Evolutionary conservation across 805 yeast species (phyloP), one percentile per base, ranked within the genome.

Genomic region (Nakazawaea wickerhamii): DNA sequence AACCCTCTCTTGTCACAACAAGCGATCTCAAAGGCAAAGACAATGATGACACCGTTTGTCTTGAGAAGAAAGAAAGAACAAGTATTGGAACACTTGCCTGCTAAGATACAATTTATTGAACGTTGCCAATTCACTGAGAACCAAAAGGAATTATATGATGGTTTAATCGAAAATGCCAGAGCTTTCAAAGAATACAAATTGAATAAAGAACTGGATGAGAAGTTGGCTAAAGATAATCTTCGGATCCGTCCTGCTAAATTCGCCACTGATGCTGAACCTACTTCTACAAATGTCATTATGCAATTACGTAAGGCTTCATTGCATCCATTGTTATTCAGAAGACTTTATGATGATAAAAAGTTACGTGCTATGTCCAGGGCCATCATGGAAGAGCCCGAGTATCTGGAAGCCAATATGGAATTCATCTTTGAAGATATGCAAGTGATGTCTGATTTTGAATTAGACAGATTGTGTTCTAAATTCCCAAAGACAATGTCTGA

Each of bases 21-120:
- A 63, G 95, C 99, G 0, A 89, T 93, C 48, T 73, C 80, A 26
- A 85, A 89, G 57, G 99, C 99, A 3, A 88, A 87, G 59, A 84
- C 93, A 4, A 91, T 93, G 97, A 91, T 93, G 98, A 84, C 95
- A 2, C 99, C 99, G 4, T 93, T 93, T 65, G 91, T 93, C 7
- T 67, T 93, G 54, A 75, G 99, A 62, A 79, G 99, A 59, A 83
- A 82, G 58, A 93, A 93, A 65, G 85, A 77, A 43, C 97, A 91
- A 62, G 99, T 93, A 6, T 72, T 93, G 61, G 78, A 85, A 57
- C 91, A 93, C 58, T 68, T 93, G 45, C 99, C 99, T 1, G 70
- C 73, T 23, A 93, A 93, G 57, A 64, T 68, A 43, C 87, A 82
- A 45, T 65, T 64, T 35, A 73, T 84, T 28, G 77, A 75, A 40